Percentiles rank a stretch among this genome's conserved stretches.
These are phyloP conservation scores for Epichloe typhina DNA, from an alignment of 2,329 filamentous ascomycete species.

Conservation along the genomic window DNA sequence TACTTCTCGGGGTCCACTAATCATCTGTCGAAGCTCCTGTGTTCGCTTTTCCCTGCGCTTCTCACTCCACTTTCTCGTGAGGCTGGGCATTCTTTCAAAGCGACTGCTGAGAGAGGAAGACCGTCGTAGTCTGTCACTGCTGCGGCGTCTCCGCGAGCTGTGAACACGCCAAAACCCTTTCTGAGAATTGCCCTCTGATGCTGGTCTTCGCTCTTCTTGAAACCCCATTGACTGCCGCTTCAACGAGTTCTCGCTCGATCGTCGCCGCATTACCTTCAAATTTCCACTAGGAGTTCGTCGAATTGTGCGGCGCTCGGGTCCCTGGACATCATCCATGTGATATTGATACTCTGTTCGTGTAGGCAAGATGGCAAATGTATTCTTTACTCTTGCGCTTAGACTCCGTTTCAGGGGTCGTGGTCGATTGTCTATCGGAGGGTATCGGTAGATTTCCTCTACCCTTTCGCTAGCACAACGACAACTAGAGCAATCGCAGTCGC, in stretches of 20 bases:
- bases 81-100: conserved; percentile 37
- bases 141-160: conserved; percentile 14
- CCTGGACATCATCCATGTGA: conserved; percentile 19
- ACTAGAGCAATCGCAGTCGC: conserved; percentile 19
- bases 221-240: conserved; percentile 10
- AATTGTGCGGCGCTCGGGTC: conserved; percentile 43
- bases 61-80: conserved; percentile 44
- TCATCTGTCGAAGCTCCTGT: conserved; percentile 44
- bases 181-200: conserved; percentile 10
- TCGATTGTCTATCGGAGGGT: conserved; percentile 36
- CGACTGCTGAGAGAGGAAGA: conserved; percentile 32
- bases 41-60: conserved; percentile 44
- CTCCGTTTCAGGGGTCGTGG: conserved; percentile 31
- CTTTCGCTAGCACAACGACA: conserved; percentile 23
- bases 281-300: conserved; percentile 46
- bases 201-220: conserved; percentile 24
- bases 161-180: conserved; percentile 20
- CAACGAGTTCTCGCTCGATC: conserved; percentile 33
- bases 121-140: conserved; percentile 16
- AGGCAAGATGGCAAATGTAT: conserved; percentile 49
- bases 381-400: conserved; percentile 40
- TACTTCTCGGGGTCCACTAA: conserved; percentile 45
- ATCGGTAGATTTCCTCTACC: conserved; percentile 28
- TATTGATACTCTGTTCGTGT: conserved; percentile 26
- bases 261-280: conserved; percentile 43